These are phyloP conservation scores for Teratosphaeriaceae sp. DNA, from an alignment of 2,329 filamentous ascomycete genomes.

Conservation along the genomic window DNA sequence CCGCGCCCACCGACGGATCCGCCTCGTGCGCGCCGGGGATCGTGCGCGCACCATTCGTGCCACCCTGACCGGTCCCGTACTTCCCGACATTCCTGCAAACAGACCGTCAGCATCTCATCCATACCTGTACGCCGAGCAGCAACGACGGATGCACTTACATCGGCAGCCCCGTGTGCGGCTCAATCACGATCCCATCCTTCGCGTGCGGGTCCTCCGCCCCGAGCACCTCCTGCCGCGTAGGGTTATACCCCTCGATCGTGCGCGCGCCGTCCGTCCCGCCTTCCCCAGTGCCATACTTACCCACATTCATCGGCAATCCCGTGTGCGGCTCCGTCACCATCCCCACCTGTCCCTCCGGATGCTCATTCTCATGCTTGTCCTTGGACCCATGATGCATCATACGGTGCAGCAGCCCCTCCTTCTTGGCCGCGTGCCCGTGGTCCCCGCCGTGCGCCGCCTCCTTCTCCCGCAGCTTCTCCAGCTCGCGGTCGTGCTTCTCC, in stretches of 20 bases:
- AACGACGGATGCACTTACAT: background rate
- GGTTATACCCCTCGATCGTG: too few relatives aligned
- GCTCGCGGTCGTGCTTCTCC: slow-evolving; percentile 18
- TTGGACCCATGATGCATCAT: slow-evolving; percentile 23
- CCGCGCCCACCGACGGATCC: background rate
- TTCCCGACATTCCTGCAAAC: slow-evolving; percentile 24
- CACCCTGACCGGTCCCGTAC: slow-evolving; percentile 30
- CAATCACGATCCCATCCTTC: background rate
- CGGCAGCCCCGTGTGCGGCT: background rate
- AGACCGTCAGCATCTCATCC: background rate
- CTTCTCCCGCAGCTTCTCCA: slow-evolving; percentile 24
- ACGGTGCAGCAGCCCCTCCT: slow-evolving; percentile 20
- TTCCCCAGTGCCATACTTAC: background rate
- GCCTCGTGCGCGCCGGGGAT: slow-evolving; percentile 23
- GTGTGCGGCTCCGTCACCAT: slow-evolving; percentile 33
- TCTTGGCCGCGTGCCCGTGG: slow-evolving; percentile 27
- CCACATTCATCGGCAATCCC: slow-evolving; percentile 33
- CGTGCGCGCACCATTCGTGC: slow-evolving; percentile 30
- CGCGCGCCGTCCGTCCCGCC: background rate
- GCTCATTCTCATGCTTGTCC: slow-evolving; percentile 13
- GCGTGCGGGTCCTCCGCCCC: background rate
- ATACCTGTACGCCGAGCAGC: background rate
- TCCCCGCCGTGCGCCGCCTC: slow-evolving; percentile 18
- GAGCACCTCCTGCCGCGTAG: background rate
- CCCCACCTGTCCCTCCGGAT: slow-evolving; percentile 5